phyloP scores from a whole-genome alignment of 2,329 filamentous ascomycete species.

The Phaeomoniella chlamydospora region DNA sequence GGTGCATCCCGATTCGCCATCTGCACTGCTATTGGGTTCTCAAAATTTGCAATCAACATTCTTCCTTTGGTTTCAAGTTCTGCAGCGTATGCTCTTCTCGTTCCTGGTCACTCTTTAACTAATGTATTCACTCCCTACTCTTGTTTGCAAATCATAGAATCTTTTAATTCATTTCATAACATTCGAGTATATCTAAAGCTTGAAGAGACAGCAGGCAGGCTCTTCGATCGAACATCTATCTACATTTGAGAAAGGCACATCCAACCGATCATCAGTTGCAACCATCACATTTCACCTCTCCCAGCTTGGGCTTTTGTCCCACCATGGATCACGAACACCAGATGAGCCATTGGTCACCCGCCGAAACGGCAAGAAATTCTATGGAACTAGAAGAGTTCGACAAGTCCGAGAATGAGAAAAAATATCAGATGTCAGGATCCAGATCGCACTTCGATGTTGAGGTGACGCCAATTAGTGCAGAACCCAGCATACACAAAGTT shows the following conservation, averaged over 20 bases:
- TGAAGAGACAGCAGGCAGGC: neutral
- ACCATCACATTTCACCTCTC: neutral
- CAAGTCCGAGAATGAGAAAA: neutral
- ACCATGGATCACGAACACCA: neutral
- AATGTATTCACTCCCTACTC: neutral
- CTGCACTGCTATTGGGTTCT: no score
- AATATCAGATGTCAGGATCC: neutral
- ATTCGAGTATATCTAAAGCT: neutral
- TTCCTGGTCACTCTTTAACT: no score
- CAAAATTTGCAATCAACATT: no score
- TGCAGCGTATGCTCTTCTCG: no score
- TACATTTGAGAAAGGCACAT: neutral
- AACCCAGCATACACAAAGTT: neutral
- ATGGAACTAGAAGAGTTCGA: neutral
- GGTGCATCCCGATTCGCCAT: no score
- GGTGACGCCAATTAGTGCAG: neutral
- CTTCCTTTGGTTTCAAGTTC: no score
- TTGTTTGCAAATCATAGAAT: neutral
- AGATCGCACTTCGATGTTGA: neutral
- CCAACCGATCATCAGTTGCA: neutral
- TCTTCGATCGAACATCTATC: neutral
- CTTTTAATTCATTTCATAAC: neutral
- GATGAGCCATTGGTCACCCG: neutral
- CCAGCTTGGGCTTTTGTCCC: neutral
- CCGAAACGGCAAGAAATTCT: neutral